phyloP scores from a whole-genome alignment of 2,329 filamentous ascomycete genomes.

The Metarhizium album region DNA sequence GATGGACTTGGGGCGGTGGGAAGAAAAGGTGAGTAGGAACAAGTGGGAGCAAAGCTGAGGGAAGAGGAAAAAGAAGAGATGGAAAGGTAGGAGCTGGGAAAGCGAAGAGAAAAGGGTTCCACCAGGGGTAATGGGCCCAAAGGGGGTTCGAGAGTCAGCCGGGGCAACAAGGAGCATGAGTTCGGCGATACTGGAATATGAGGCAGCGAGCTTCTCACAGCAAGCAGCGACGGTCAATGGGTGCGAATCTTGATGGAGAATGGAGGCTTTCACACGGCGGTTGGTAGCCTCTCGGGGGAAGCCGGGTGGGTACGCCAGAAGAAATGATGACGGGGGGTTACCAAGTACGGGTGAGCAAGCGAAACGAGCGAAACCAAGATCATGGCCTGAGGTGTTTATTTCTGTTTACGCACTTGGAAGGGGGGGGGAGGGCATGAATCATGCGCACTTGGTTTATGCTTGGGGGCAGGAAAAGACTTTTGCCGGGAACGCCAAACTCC shows the following conservation, averaged over 20 bases:
- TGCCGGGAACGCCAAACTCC: neutral
- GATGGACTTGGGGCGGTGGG: constrained; percentile 21
- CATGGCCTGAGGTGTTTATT: constrained; percentile 21
- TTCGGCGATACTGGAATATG: constrained; percentile 6
- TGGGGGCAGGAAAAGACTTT: neutral
- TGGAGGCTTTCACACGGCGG: constrained; percentile 10
- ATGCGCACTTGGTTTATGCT: constrained; percentile 2
- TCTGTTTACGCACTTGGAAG: constrained; percentile 5
- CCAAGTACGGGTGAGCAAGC: constrained; percentile 8
- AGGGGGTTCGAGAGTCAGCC: constrained; percentile 24
- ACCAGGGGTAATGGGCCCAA: constrained; percentile 18
- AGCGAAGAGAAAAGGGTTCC: constrained; percentile 23
- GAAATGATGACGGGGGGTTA: constrained; percentile 13
- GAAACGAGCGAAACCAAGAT: constrained; percentile 6
- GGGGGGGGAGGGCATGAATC: constrained; percentile 8
- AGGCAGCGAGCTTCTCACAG: constrained; percentile 22
- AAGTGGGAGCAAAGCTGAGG: constrained; percentile 19
- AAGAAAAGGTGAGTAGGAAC: constrained; percentile 24
- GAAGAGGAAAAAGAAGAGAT: constrained; percentile 30
- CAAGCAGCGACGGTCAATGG: constrained; percentile 10
- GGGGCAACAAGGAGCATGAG: constrained; percentile 23
- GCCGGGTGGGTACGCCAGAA: constrained; percentile 21
- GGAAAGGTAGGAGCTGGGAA: constrained; percentile 25
- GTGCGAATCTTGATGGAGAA: constrained; percentile 17
- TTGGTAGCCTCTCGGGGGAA: constrained; percentile 24